Percentiles rank a stretch among this genome's conserved stretches.
phyloP scores from a whole-genome alignment of 805 yeast species.

The Metschnikowia reukaufii region DNA sequence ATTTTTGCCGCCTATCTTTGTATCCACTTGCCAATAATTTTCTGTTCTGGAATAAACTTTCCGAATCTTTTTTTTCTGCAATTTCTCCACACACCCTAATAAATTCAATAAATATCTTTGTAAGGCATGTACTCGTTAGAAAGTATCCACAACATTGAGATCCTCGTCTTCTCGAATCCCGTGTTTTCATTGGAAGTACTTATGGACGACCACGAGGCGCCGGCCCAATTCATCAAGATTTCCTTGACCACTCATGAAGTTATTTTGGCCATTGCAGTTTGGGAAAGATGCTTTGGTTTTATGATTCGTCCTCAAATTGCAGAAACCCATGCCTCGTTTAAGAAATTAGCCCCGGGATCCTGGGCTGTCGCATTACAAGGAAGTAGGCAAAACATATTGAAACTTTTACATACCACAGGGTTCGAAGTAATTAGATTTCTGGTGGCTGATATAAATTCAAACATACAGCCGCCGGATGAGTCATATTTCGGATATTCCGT shows the following conservation, averaged over 20 bases:
- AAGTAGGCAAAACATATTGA: conserved; percentile 7
- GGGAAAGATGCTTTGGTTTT: conserved; percentile 10
- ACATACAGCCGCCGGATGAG: conserved; percentile 5
- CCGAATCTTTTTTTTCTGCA: neutral
- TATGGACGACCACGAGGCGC: conserved; percentile 1
- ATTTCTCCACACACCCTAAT: neutral
- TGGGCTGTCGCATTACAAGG: conserved; percentile 12
- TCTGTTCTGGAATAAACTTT: neutral
- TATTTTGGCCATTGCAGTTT: conserved; percentile 6
- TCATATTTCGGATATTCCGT: conserved; percentile 8
- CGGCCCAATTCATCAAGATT: conserved; percentile 4
- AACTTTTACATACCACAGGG: conserved; percentile 7
- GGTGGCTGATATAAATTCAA: conserved; percentile 1
- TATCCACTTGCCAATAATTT: neutral
- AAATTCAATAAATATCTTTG: neutral
- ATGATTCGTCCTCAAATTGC: conserved; percentile 6
- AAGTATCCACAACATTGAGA: conserved; percentile 12
- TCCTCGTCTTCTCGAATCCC: conserved; percentile 10
- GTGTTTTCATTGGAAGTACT: conserved; percentile 12
- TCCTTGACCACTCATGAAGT: conserved; percentile 10
- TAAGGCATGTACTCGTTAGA: conserved; percentile 7
- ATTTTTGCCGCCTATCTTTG: conserved; percentile 7
- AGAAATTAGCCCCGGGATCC: conserved; percentile 10
- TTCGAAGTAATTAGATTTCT: conserved; percentile 7
- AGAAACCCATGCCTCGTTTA: conserved; percentile 8